These are phyloP conservation scores for Sporisorium graminicola DNA, from an alignment of 1,284 basidiomycete species.

Conservation along the genomic window DNA sequence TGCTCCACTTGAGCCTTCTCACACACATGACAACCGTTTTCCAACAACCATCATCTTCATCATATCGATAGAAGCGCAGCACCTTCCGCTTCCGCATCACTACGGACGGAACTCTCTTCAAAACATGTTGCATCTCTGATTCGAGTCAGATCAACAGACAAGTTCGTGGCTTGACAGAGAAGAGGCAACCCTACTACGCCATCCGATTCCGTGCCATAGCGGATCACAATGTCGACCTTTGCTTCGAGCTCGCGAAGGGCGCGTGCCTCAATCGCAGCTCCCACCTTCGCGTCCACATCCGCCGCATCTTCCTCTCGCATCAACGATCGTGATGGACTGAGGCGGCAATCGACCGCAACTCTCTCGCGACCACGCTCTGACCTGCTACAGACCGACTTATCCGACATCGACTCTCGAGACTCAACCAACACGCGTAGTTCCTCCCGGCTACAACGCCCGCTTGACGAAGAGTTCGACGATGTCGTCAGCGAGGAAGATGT, in stretches of 20 bases:
- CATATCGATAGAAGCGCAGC: background rate
- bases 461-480: conserved; percentile 6
- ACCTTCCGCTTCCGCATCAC: background rate
- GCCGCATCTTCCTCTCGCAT: conserved; percentile 7
- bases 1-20: conserved; percentile 1
- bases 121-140: conserved; percentile 1
- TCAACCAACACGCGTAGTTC: background rate
- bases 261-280: conserved; percentile 27
- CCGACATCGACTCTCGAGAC: conserved; percentile 18
- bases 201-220: background rate
- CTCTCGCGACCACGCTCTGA: background rate
- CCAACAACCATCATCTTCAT: background rate
- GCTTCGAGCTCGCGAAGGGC: conserved; percentile 19
- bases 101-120: background rate
- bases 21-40: background rate
- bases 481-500: conserved; percentile 13
- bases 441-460: background rate
- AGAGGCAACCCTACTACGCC: background rate
- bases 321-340: background rate
- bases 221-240: conserved; percentile 10
- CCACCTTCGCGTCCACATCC: conserved; percentile 11
- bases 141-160: background rate
- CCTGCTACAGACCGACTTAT: conserved; percentile 7
- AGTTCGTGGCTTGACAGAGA: conserved; percentile 1
- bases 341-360: conserved; percentile 12